phyloP scores from a whole-genome alignment of 345 rosid species.

The Firmiana major region DNA sequence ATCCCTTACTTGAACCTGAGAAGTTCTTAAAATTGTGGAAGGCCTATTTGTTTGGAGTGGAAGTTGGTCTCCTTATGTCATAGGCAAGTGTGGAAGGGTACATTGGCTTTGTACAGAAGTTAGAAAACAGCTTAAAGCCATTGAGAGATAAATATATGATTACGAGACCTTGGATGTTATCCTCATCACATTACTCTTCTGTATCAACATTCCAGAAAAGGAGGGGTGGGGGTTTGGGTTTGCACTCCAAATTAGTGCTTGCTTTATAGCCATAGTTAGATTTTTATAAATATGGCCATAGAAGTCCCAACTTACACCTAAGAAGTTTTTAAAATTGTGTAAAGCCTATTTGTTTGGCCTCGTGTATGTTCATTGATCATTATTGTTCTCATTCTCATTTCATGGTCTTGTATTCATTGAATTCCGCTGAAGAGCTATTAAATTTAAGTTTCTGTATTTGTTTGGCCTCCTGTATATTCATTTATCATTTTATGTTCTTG shows the following conservation, averaged over 20 bases:
- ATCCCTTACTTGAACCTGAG: background rate
- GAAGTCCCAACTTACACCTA: background rate
- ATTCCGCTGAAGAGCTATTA: no score
- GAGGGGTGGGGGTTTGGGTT: background rate
- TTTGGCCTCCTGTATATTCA: background rate
- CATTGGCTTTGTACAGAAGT: background rate
- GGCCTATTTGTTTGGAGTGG: background rate
- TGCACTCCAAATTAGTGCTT: background rate
- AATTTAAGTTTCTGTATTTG: background rate
- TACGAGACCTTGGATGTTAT: background rate
- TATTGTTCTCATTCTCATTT: background rate
- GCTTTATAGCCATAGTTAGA: background rate
- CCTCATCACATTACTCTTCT: background rate
- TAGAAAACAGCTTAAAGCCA: background rate
- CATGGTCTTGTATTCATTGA: constrained; percentile 4
- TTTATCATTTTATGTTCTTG: no score
- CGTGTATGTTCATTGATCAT: background rate
- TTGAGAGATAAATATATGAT: constrained; percentile 1
- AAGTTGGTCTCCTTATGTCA: background rate
- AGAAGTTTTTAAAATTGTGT: background rate
- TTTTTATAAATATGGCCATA: background rate
- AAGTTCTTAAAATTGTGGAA: background rate
- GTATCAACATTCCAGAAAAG: background rate
- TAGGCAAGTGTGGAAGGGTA: background rate
- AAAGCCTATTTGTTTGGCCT: background rate